These are phyloP conservation scores for Didymosphaeria variabile DNA, from an alignment of 2,329 filamentous ascomycete genomes.

Conservation along the genomic window DNA sequence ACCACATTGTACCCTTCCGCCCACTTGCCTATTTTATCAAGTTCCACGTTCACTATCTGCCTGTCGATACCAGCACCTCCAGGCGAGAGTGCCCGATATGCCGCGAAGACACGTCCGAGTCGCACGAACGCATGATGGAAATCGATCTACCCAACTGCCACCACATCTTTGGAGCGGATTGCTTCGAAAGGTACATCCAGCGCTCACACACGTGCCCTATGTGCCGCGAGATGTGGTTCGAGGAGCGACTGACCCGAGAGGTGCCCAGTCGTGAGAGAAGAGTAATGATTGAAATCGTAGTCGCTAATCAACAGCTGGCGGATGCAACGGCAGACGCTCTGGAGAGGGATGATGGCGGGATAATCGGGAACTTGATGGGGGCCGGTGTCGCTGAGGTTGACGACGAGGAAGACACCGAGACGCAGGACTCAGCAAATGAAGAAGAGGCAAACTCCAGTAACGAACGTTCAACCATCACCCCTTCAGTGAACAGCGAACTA, in stretches of 20 bases:
- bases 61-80: not conserved
- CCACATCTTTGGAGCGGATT: constrained; percentile 7
- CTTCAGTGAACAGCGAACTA: not conserved
- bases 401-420: not conserved
- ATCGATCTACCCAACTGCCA: constrained; percentile 5
- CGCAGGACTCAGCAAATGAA: not conserved
- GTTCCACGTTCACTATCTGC: constrained; percentile 5
- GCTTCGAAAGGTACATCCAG: constrained; percentile 12
- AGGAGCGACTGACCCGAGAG: not conserved
- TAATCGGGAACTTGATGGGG: not conserved
- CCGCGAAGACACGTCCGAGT: not conserved
- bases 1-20: constrained; percentile 4
- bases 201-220: constrained; percentile 10
- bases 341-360: not conserved
- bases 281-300: not conserved
- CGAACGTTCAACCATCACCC: not conserved
- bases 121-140: constrained; percentile 8
- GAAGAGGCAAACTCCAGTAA: not conserved
- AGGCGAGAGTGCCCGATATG: constrained; percentile 13
- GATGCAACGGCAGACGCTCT: not conserved
- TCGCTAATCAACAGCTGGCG: not conserved
- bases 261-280: no score
- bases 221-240: constrained; percentile 8
- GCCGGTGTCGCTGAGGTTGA: not conserved
- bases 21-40: constrained; percentile 13